These are phyloP conservation scores for Astragalus glycyphyllos DNA, from an alignment of 306 rosid genomes.

Conservation along the genomic window DNA sequence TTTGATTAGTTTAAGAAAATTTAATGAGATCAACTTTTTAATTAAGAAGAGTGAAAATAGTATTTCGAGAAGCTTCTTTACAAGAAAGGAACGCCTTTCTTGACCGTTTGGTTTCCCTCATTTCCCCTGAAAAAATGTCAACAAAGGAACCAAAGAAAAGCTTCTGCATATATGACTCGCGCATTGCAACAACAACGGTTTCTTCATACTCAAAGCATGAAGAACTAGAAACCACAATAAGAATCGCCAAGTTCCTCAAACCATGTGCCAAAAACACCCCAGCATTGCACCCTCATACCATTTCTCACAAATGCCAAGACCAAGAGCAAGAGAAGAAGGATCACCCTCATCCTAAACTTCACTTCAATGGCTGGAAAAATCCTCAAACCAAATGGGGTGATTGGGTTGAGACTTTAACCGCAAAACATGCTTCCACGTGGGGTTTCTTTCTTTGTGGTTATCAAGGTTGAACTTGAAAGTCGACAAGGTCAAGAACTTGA, in stretches of 20 bases:
- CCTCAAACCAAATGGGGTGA: constrained; percentile 45
- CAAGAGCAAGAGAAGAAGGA: background rate
- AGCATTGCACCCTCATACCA: background rate
- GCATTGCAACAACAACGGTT: constrained; percentile 6
- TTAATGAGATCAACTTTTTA: no score
- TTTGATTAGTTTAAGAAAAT: no score
- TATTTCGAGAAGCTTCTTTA: no score
- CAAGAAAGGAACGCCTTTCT: no score
- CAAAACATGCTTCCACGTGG: constrained; percentile 37
- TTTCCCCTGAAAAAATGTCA: constrained; percentile 1
- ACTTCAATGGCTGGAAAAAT: constrained; percentile 41
- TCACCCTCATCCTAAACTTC: constrained; percentile 1
- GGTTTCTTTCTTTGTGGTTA: no score
- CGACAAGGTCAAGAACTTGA: no score
- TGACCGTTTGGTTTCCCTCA: background rate
- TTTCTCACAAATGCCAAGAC: no score
- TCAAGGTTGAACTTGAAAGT: no score
- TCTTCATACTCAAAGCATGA: background rate
- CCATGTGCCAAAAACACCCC: background rate
- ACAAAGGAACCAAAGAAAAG: background rate
- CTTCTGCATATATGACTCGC: constrained; percentile 28
- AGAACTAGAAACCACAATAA: background rate
- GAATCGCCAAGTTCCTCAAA: constrained; percentile 3
- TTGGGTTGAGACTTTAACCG: no score
- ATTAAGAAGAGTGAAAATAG: no score